Evolutionary conservation across 257 asterid genomes (phyloP).

Genomic region (Penstemon eatonii): DNA sequence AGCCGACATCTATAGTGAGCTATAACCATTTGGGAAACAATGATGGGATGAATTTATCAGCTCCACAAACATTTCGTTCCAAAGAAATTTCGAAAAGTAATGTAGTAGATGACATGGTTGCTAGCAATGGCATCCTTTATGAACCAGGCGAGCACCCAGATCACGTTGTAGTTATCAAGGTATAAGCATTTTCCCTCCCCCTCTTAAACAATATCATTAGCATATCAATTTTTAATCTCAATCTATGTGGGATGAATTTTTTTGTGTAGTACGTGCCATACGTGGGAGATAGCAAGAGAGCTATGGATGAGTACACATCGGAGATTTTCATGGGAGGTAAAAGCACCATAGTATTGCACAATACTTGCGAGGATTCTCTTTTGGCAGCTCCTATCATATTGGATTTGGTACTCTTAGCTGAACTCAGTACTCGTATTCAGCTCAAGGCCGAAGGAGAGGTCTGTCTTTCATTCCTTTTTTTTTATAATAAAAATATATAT

Average conservation of each 20-base stretch:
- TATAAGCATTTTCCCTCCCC: constrained; percentile 21
- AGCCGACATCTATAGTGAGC: constrained; percentile 99
- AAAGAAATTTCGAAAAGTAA: constrained; percentile 98
- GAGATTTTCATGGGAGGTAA: constrained; percentile 98
- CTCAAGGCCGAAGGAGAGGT: constrained; percentile 86
- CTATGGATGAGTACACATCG: constrained; percentile 98
- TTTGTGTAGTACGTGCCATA: constrained; percentile 78
- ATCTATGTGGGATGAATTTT: background rate
- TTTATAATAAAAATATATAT: too few species aligned
- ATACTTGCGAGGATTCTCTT: constrained; percentile 95
- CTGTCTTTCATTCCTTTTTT: background rate
- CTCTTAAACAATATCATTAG: too few species aligned
- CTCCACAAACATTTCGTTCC: constrained; percentile 96
- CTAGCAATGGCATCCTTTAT: constrained; percentile 91
- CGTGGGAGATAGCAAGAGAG: constrained; percentile 97
- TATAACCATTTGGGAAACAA: constrained; percentile 98
- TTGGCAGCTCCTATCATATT: constrained; percentile 94
- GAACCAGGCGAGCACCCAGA: constrained; percentile 99
- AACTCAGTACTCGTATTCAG: constrained; percentile 90
- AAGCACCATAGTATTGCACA: constrained; percentile 91
- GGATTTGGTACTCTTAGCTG: constrained; percentile 96
- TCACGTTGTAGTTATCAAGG: constrained; percentile 97
- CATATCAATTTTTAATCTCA: background rate
- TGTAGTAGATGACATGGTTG: constrained; percentile 98
- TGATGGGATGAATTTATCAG: constrained; percentile 94